Conservation (phyloP, 1,139 yeast genomes). For the Magnusiomyces magnusii region DNA sequence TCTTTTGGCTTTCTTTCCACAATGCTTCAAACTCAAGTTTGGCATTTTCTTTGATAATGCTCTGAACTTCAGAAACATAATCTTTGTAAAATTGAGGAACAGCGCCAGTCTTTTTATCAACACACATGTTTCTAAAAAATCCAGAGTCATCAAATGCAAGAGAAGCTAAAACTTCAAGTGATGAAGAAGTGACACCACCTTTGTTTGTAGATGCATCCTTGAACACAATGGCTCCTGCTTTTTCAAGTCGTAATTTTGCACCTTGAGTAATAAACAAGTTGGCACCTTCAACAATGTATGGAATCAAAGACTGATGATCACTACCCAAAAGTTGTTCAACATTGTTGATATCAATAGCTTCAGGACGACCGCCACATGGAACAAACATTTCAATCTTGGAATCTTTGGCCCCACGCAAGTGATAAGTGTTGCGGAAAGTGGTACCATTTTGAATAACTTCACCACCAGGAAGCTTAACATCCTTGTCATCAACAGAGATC, state of each 20-base stretch:
- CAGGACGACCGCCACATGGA: conserved; percentile 99
- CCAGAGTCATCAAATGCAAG: conserved; percentile 82
- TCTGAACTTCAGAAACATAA: conserved; percentile 80
- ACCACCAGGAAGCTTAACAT: conserved; percentile 72
- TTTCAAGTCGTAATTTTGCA: conserved; percentile 79
- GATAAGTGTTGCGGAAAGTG: conserved; percentile 88
- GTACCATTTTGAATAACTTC: conserved; percentile 72
- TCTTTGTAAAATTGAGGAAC: conserved; percentile 68
- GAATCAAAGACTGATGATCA: conserved; percentile 71
- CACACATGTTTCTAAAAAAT: conserved; percentile 70
- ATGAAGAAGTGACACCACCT: conserved; percentile 98
- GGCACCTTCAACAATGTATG: conserved; percentile 96
- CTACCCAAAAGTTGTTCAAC: conserved; percentile 67
- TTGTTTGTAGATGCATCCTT: conserved; percentile 97
- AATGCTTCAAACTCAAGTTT: conserved; percentile 75
- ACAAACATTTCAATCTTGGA: conserved; percentile 73
- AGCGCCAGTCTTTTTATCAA: conserved; percentile 36
- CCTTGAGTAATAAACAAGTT: conserved; percentile 91
- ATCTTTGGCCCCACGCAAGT: conserved; percentile 53
- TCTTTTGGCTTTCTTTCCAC: conserved; percentile 65
- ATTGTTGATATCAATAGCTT: conserved; percentile 84
- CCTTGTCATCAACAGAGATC: conserved; percentile 80
- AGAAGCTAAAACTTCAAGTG: conserved; percentile 92
- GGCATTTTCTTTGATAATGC: conserved; percentile 69
- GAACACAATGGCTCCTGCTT: conserved; percentile 78